Evolutionary conservation across 495 filamentous ascomycete species (phyloP).

Genomic region (Xylaria cubensis): DNA sequence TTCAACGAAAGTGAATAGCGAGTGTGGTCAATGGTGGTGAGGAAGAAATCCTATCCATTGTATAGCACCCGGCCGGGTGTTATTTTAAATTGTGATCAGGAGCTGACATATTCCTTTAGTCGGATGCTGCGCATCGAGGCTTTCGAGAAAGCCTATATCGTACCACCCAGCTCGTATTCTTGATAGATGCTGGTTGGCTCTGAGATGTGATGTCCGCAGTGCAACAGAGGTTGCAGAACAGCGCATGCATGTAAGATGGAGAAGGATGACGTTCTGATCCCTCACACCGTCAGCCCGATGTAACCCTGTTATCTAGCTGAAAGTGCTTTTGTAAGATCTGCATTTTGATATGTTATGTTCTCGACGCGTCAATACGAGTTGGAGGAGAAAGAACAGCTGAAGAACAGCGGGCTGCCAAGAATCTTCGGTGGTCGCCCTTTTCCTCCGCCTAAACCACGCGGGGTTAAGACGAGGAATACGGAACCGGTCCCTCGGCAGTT

Average conservation of each 20-base stretch:
- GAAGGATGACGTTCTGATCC: background rate
- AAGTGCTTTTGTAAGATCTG: background rate
- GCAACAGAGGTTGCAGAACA: background rate
- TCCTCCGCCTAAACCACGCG: background rate
- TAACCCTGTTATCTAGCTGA: slow-evolving; percentile 23
- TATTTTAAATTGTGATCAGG: background rate
- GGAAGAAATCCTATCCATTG: background rate
- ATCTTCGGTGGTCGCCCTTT: background rate
- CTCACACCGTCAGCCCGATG: slow-evolving; percentile 4
- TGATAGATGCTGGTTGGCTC: background rate
- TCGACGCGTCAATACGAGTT: background rate
- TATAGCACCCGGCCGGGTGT: background rate
- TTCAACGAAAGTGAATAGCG: slow-evolving; percentile 18
- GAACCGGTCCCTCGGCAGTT: background rate
- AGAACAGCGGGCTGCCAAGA: background rate
- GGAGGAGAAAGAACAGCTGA: background rate
- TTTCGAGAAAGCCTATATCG: slow-evolving; percentile 2
- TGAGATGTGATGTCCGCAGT: background rate
- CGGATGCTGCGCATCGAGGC: slow-evolving; percentile 15
- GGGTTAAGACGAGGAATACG: background rate
- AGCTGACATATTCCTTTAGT: background rate
- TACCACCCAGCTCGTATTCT: slow-evolving; percentile 16
- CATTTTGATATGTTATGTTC: background rate
- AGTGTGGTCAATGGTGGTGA: background rate
- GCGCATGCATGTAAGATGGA: slow-evolving; percentile 18